A percentile compares a stretch with the other conserved stretches of the same genome.
These are phyloP conservation scores for Nakazawaea siamensis DNA, from an alignment of 805 yeast genomes.

Conservation along the genomic window DNA sequence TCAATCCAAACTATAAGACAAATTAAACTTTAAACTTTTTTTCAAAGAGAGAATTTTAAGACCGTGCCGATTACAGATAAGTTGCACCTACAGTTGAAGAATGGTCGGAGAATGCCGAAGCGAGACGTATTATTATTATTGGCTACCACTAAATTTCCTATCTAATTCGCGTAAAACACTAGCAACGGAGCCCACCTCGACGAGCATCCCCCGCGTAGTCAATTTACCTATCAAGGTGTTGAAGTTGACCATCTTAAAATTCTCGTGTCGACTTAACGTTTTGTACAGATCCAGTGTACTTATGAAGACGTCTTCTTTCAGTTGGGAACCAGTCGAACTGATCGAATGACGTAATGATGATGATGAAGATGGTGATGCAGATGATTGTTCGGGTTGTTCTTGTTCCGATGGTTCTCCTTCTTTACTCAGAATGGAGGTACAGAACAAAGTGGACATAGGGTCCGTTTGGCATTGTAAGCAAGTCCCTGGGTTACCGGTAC, in stretches of 20 bases:
- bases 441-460: constrained; percentile 83
- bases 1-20: too few species aligned
- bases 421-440: constrained; percentile 72
- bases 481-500: constrained; percentile 86
- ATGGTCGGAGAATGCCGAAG: too few species aligned
- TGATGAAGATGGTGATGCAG: background rate
- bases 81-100: too few species aligned
- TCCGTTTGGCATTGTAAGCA: constrained; percentile 78
- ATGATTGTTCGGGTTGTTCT: constrained; percentile 3
- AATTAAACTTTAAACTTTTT: too few species aligned
- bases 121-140: too few species aligned
- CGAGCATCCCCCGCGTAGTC: constrained; percentile 79
- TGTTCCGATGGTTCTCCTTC: constrained; percentile 18
- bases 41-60: too few species aligned
- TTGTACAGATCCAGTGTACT: constrained; percentile 90
- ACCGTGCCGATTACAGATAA: too few species aligned
- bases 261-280: constrained; percentile 75
- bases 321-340: background rate
- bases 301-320: constrained; percentile 34
- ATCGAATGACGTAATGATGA: too few species aligned
- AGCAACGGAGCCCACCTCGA: constrained; percentile 87
- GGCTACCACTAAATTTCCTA: constrained; percentile 33
- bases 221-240: constrained; percentile 66
- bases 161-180: constrained; percentile 78
- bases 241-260: constrained; percentile 66